Evolutionary conservation across 1,139 yeast species (phyloP).

Genomic region (Kodamaea arcana): DNA sequence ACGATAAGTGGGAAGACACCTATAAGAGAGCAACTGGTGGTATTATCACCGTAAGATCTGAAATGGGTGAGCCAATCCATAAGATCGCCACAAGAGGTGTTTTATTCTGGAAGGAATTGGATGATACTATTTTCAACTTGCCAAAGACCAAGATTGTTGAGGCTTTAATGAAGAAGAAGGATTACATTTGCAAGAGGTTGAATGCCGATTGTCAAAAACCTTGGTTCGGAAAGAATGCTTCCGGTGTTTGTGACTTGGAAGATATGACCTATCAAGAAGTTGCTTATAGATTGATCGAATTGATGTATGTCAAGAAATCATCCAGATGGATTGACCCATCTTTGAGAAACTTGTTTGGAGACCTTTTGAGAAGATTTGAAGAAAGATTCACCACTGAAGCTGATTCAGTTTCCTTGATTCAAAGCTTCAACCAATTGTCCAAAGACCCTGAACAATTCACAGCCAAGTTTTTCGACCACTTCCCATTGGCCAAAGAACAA

Average conservation of each 20-base stretch:
- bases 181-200: slow-evolving; percentile 76
- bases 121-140: slow-evolving; percentile 83
- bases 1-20: slow-evolving; percentile 86
- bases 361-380: slow-evolving; percentile 87
- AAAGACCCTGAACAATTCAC: slow-evolving; percentile 56
- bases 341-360: slow-evolving; percentile 83
- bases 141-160: slow-evolving; percentile 88
- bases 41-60: slow-evolving; percentile 90
- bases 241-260: slow-evolving; percentile 84
- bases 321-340: slow-evolving; percentile 85
- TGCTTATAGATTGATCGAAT: slow-evolving; percentile 80
- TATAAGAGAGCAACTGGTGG: slow-evolving; percentile 97
- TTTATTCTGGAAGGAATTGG: slow-evolving; percentile 93
- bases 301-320: slow-evolving; percentile 79
- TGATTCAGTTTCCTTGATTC: slow-evolving; percentile 62
- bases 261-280: slow-evolving; percentile 96
- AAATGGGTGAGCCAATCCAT: slow-evolving; percentile 99
- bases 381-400: slow-evolving; percentile 77
- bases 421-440: slow-evolving; percentile 65
- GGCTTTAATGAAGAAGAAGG: slow-evolving; percentile 78
- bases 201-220: slow-evolving; percentile 97
- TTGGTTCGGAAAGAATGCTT: slow-evolving; percentile 82
- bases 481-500: slow-evolving; percentile 73
- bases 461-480: slow-evolving; percentile 57
- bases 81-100: slow-evolving; percentile 98